phyloP scores from a whole-genome alignment of 768 basidiomycete genomes.

The Pulveroboletus ravenelii region DNA sequence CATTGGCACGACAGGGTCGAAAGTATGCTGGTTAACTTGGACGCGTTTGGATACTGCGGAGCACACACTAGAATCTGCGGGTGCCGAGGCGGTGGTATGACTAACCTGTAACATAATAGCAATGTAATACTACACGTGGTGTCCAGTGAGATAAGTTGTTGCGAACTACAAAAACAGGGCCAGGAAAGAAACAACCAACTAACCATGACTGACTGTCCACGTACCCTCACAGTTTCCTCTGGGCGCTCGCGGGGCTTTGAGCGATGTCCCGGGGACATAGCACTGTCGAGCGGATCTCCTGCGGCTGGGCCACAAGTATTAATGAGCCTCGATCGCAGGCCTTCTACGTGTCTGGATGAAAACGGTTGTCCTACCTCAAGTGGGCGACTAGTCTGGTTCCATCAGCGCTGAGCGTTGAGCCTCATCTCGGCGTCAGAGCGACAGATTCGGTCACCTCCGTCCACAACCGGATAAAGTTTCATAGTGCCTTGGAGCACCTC shows the following conservation, averaged over 20 bases:
- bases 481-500: constrained; percentile 14
- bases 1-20: constrained; percentile 22
- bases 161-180: background rate
- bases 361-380: constrained; percentile 11
- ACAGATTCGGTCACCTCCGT: constrained; percentile 10
- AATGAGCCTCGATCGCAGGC: constrained; percentile 16
- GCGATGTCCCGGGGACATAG: constrained; percentile 6
- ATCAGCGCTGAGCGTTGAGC: background rate
- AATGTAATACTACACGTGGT: constrained; percentile 2
- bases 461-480: constrained; percentile 19
- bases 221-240: background rate
- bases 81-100: constrained; percentile 2
- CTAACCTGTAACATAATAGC: constrained; percentile 1
- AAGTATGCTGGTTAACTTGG: background rate
- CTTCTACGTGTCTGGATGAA: constrained; percentile 12
- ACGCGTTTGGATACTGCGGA: constrained; percentile 4
- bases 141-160: background rate
- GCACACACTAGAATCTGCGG: background rate
- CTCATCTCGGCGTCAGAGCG: constrained; percentile 27
- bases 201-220: background rate
- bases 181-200: background rate
- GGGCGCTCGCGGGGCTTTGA: constrained; percentile 5
- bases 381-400: background rate
- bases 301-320: constrained; percentile 5
- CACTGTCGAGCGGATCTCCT: constrained; percentile 5